Evolutionary conservation across 164 flowering plant species (phyloP), one percentile per base, ranked within the genome.

Genomic region (Umbellularia californica): DNA sequence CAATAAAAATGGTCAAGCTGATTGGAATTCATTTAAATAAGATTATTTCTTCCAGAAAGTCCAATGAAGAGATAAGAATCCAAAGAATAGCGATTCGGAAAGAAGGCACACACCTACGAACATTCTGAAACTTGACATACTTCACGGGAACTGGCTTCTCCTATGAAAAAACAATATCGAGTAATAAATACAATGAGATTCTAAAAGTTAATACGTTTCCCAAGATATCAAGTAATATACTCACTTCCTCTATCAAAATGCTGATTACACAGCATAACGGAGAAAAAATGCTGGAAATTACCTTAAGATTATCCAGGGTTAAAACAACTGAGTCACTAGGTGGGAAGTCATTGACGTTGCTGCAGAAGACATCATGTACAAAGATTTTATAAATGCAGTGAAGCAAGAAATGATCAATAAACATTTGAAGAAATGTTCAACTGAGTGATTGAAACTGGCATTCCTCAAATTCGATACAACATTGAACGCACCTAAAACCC

Each of bases 91-190:
- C 68, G 19, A 17, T 12, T 47, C 23, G 51, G 3, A 19, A 27
- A 68, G 9, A 30, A 6, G 12, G 69, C 69, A 66, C 77, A 47
- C 81, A 94, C 98, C 97, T 94, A 24, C 98, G 95, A 79, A 94
- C 97, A 89, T 88, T 94, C 86, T 94, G 98, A 79, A 92, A 94
- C 81, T 94, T 94, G 78, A 92, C 98, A 85, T 90, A 94, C 84
- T 92, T 94, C 64, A 94, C 64, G 62, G 74, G 69, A 20, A 86
- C 85, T 14, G 95, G 94, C 78, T 91, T 87, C 63, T 93, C 98
- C 98, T 94, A 68, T 75, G 84, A 79, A 73, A 13, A 50, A 58
- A 68, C 13, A 66, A 78, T 65, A 66, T 55, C 0, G 9, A 67
- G 4, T 69, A 13, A 65, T 10, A 14, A 30, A 30, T 30, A 30